Evolutionary conservation across 2,329 filamentous ascomycete species (phyloP).

Genomic region (Colletotrichum cordylinicola): DNA sequence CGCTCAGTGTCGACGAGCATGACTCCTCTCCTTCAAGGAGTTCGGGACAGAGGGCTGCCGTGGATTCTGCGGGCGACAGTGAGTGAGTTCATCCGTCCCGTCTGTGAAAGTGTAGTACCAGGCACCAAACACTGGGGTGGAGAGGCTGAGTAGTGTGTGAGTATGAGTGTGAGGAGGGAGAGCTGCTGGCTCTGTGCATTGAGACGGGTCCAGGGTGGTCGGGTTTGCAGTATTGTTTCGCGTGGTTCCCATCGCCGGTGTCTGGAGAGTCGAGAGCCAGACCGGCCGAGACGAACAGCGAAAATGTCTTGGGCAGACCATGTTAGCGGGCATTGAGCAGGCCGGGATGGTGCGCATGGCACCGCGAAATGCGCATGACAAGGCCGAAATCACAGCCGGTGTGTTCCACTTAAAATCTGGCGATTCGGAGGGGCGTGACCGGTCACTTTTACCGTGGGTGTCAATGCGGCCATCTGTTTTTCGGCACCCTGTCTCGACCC

Average conservation of each 20-base stretch:
- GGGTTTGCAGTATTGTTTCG: constrained; percentile 5
- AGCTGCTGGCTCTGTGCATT: not conserved
- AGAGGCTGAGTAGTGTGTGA: not conserved
- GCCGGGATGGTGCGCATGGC: constrained; percentile 18
- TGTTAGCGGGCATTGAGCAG: constrained; percentile 17
- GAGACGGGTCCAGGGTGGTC: not conserved
- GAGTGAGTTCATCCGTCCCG: not conserved
- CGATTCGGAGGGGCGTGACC: constrained; percentile 15
- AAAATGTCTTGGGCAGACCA: constrained; percentile 7
- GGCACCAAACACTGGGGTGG: not conserved
- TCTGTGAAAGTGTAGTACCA: not conserved
- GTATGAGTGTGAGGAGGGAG: not conserved
- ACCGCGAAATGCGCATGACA: constrained; percentile 20
- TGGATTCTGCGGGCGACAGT: not conserved
- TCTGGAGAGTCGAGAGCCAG: not conserved
- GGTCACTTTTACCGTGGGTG: constrained; percentile 11
- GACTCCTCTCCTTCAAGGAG: not conserved
- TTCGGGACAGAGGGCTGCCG: not conserved
- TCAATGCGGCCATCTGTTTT: constrained; percentile 6
- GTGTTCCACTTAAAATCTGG: constrained; percentile 3
- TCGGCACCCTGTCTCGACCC: not conserved
- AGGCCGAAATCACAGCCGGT: constrained; percentile 17
- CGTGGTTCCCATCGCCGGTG: not conserved
- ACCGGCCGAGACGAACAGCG: not conserved
- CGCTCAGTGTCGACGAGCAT: not conserved